These are phyloP conservation scores for Golubevia sp. DNA, from an alignment of 1,284 basidiomycete genomes.

Conservation along the genomic window DNA sequence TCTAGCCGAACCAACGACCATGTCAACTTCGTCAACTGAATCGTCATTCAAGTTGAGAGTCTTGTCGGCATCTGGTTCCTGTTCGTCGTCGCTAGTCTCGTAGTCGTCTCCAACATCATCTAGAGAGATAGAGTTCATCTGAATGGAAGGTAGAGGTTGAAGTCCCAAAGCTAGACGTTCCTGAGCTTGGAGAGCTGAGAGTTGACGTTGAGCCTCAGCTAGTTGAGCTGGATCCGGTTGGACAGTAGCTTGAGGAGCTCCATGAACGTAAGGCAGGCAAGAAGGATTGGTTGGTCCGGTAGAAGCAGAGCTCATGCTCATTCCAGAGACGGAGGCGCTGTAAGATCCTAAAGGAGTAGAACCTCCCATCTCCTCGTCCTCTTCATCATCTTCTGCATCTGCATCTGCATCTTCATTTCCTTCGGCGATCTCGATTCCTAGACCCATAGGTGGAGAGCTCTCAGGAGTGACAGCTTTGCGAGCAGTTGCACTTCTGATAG, in stretches of 20 bases:
- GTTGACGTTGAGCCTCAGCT: neutral
- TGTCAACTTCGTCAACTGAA: conserved; percentile 45
- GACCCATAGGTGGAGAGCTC: conserved; percentile 28
- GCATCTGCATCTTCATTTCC: conserved; percentile 10
- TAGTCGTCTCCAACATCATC: conserved; percentile 42
- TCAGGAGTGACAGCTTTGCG: conserved; percentile 24
- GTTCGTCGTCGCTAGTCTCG: conserved; percentile 18
- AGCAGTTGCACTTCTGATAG: conserved; percentile 58
- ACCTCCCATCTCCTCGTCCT: conserved; percentile 1
- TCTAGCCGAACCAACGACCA: conserved; percentile 39
- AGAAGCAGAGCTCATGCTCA: neutral
- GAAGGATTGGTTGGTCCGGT: conserved; percentile 12
- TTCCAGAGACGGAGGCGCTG: neutral
- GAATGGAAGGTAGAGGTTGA: neutral
- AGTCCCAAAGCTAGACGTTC: neutral
- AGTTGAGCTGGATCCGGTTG: neutral
- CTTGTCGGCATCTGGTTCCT: conserved; percentile 14
- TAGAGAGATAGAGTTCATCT: conserved; percentile 28
- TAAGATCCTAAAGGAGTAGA: neutral
- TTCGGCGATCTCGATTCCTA: conserved; percentile 38
- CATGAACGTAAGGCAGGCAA: conserved; percentile 22
- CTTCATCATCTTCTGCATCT: conserved; percentile 7
- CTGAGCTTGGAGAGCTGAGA: neutral
- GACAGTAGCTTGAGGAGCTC: neutral
- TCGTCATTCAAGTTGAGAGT: conserved; percentile 43